Percentiles rank a stretch among this genome's conserved stretches.
These are phyloP conservation scores for Nyctanthes arbortristis DNA, from an alignment of 257 asterid genomes.

Conservation along the genomic window DNA sequence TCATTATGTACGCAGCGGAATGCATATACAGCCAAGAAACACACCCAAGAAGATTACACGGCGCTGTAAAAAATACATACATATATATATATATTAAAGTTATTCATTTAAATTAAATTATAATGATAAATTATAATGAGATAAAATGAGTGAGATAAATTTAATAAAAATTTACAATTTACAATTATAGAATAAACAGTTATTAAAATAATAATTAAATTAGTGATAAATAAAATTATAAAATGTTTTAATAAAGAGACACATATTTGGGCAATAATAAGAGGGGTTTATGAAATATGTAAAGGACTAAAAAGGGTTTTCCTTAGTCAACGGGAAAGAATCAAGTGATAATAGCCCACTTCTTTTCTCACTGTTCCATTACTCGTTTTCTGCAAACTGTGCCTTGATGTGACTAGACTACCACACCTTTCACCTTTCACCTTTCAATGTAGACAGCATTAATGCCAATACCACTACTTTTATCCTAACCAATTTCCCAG, in stretches of 20 bases:
- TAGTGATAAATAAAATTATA: no score
- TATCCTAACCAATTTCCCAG: not conserved
- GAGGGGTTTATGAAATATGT: not conserved
- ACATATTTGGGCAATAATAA: no score
- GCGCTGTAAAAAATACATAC: no score
- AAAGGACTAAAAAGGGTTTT: not conserved
- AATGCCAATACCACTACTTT: conserved; percentile 16
- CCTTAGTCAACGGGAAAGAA: not conserved
- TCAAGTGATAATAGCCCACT: conserved; percentile 28
- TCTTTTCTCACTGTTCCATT: conserved; percentile 27
- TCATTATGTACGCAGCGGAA: not conserved
- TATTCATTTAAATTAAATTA: no score
- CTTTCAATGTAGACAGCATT: conserved; percentile 22
- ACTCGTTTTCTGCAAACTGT: conserved; percentile 47
- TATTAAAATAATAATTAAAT: no score
- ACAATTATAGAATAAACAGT: no score
- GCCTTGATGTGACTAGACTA: conserved; percentile 57
- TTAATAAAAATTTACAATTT: no score
- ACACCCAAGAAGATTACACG: no score
- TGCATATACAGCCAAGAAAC: not conserved
- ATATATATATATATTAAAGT: no score
- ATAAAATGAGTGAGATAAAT: no score
- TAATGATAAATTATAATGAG: no score
- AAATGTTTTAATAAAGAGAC: no score
- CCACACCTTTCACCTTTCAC: conserved; percentile 33